phyloP scores from a whole-genome alignment of 108 stramenopile genomes.

The Cyclotella atomus region DNA sequence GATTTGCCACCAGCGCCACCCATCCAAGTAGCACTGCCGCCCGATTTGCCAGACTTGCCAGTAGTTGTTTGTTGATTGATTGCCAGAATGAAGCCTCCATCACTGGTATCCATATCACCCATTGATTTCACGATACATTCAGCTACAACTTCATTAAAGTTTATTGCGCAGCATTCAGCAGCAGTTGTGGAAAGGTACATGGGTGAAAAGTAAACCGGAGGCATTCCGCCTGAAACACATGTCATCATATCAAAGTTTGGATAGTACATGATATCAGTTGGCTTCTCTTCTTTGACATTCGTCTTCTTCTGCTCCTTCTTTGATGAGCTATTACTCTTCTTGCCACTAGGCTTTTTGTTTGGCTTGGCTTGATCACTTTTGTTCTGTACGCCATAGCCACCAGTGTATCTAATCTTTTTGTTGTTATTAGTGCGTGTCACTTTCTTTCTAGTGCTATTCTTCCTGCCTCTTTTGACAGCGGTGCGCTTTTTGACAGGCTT shows the following conservation, averaged over 20 bases:
- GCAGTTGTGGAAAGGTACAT: background rate
- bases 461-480: no score
- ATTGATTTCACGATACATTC: background rate
- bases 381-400: background rate
- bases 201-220: background rate
- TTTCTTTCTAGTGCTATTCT: background rate
- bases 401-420: background rate
- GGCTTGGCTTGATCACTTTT: background rate
- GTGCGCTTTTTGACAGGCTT: no score
- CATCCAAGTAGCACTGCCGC: background rate
- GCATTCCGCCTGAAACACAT: slow-evolving; percentile 1
- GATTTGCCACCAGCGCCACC: background rate
- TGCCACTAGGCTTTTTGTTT: background rate
- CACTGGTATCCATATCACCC: background rate
- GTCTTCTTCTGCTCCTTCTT: background rate
- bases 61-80: background rate
- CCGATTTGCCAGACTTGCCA: slow-evolving; percentile 12
- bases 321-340: background rate
- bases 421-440: background rate
- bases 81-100: background rate
- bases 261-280: background rate
- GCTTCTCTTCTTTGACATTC: background rate
- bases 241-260: slow-evolving; percentile 2
- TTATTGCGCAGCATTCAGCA: background rate
- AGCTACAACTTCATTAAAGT: background rate